Conservation (phyloP, 305 asterid genomes). For the Solanum hybrid region DNA sequence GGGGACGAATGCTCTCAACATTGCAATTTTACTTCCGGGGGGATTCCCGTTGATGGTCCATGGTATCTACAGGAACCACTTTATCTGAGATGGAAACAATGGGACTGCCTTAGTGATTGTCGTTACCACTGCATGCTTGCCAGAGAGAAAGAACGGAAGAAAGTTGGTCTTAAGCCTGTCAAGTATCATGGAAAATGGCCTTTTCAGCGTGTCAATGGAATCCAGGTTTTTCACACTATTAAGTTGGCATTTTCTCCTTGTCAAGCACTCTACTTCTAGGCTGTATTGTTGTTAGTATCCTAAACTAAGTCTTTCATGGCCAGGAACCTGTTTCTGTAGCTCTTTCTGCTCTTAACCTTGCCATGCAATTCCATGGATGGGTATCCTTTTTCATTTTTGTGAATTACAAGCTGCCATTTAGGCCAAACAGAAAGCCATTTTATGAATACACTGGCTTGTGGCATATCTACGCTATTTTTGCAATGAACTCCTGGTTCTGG, state of each 20-base stretch:
- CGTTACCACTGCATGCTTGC: constrained; percentile 83
- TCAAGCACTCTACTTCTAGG: constrained; percentile 1
- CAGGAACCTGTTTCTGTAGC: constrained; percentile 99
- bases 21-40: constrained; percentile 66
- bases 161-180: constrained; percentile 63
- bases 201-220: constrained; percentile 66
- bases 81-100: constrained; percentile 79
- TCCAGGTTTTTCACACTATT: constrained; percentile 44
- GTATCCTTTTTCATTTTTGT: constrained; percentile 86
- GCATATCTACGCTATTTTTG: constrained; percentile 67
- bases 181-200: constrained; percentile 98
- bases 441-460: constrained; percentile 92
- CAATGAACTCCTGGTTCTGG: constrained; percentile 92
- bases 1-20: constrained; percentile 75
- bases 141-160: constrained; percentile 72
- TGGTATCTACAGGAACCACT: constrained; percentile 99
- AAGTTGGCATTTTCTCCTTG: background rate
- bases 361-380: constrained; percentile 95
- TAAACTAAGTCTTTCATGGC: background rate
- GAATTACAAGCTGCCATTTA: constrained; percentile 71
- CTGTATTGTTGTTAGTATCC: constrained; percentile 10
- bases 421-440: constrained; percentile 56
- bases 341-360: constrained; percentile 84
- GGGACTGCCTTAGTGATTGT: constrained; percentile 91
- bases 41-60: constrained; percentile 49